phyloP scores from a whole-genome alignment of 306 rosid species.

The Phaseolus lunatus region DNA sequence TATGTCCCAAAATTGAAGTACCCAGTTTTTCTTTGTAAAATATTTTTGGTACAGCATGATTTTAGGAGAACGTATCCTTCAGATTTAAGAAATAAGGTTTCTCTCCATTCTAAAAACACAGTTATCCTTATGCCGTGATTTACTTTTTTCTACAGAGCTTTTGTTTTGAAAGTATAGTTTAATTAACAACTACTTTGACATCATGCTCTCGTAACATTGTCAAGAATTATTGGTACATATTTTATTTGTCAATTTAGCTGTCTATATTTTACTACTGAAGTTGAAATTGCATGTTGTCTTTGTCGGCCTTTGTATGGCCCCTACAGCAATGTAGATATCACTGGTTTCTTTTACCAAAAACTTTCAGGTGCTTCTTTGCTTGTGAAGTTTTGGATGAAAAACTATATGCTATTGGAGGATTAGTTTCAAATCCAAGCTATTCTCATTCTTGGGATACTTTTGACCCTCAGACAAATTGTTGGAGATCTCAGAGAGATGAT shows the following conservation, averaged over 20 bases:
- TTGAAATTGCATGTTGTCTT: slow-evolving; percentile 21
- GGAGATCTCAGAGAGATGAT: slow-evolving; percentile 64
- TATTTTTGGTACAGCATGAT: too few relatives aligned
- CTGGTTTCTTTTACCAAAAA: slow-evolving; percentile 12
- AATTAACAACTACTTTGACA: slow-evolving; percentile 11
- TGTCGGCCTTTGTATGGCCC: background rate
- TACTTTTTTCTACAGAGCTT: background rate
- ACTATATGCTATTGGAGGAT: slow-evolving; percentile 83
- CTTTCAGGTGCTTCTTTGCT: slow-evolving; percentile 82
- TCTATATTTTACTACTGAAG: background rate
- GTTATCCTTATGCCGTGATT: background rate
- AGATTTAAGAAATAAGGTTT: slow-evolving; percentile 5
- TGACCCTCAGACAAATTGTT: slow-evolving; percentile 60
- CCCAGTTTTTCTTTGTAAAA: too few relatives aligned
- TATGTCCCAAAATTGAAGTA: too few relatives aligned
- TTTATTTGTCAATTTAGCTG: background rate
- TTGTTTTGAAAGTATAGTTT: background rate
- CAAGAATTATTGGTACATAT: background rate
- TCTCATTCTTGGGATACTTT: slow-evolving; percentile 86
- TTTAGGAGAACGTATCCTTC: too few relatives aligned
- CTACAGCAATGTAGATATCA: slow-evolving; percentile 24
- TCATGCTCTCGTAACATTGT: background rate
- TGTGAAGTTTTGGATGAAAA: slow-evolving; percentile 79
- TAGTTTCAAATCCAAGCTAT: slow-evolving; percentile 69
- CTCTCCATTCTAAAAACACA: background rate